Evolutionary conservation across 1,284 basidiomycete species (phyloP).

Genomic region (Melampsora americana): DNA sequence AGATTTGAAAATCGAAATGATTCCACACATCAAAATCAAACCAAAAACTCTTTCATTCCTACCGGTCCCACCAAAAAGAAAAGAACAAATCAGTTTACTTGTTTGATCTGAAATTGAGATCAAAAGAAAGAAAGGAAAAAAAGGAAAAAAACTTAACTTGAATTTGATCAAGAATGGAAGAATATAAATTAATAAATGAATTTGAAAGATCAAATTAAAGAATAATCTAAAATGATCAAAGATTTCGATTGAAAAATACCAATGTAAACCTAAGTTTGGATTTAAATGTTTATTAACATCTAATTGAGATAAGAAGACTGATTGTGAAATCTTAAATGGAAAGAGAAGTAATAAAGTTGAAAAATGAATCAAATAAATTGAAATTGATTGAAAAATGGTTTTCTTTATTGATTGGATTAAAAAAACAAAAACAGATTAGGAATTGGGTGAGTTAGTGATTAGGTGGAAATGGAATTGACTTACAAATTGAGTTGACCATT

Average conservation of each 20-base stretch:
- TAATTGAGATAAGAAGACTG: constrained; percentile 16
- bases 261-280: constrained; percentile 91
- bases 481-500: not conserved
- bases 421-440: constrained; percentile 58
- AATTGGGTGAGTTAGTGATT: not conserved
- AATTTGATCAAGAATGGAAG: constrained; percentile 83
- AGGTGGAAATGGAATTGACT: too few relatives aligned
- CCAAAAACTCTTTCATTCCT: constrained; percentile 84
- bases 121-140: not conserved
- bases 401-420: constrained; percentile 60
- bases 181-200: constrained; percentile 80
- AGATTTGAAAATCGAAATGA: constrained; percentile 80
- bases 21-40: constrained; percentile 69
- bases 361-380: constrained; percentile 36
- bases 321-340: constrained; percentile 57
- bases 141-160: constrained; percentile 58
- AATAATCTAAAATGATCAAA: constrained; percentile 96
- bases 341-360: constrained; percentile 20
- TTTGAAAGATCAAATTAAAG: constrained; percentile 90
- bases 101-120: too few relatives aligned
- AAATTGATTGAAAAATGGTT: constrained; percentile 38
- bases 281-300: constrained; percentile 60
- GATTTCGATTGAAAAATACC: constrained; percentile 99
- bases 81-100: not conserved
- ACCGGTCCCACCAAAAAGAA: not conserved